Base-by-base conservation (phyloP, 305 asterid genomes). In the Fraxinus sp. region DNA sequence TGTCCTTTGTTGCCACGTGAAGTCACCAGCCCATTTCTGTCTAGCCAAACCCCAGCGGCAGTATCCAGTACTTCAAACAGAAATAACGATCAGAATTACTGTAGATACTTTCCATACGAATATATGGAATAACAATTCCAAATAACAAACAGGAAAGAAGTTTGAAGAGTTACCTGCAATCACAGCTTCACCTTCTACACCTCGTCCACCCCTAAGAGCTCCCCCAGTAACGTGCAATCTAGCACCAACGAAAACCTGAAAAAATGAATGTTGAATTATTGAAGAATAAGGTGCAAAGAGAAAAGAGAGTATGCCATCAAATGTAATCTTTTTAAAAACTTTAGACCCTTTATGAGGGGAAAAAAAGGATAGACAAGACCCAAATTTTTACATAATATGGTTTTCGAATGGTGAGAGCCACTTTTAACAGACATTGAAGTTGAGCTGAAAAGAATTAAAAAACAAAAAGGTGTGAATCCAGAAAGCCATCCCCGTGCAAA, bases 211-310 rank as follows among this genome's bases (percentile, higher is more conserved):
- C 89, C 93, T 92, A 85, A 97, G 92, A 90, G 84, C 97, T 84
- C 98, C 99, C 41, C 99, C 99, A 6, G 99, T 97, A 77, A 97
- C 98, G 82, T 97, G 99, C 88, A 95, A 87, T 91, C 99, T 91
- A 81, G 99, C 97, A 75, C 99, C 98, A 84, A 95, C 99, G 80
- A 97, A 97, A 59, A 97, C 99, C 99, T 97, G 93, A 84, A 55
- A 82, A 80, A 80, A 77, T 55, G 81, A 78, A 28, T 82, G 70
- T 24, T 41, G 66, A 55, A 55, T 55, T 55, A 55, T 55, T 55
- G 52, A 77, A 66, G 22, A 64, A 55, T 75, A 84, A 79, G 79
- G 52, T 79, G 82, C 85, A 77, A 74, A 79, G 35, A 41, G 68
- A 46, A 35, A 36, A 24, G 62, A 77, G 80, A 18, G 62, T 24